Evolutionary conservation across 495 filamentous ascomycete genomes (phyloP), one percentile per base, ranked within the genome.

Genomic region (Lophium mytilinum): DNA sequence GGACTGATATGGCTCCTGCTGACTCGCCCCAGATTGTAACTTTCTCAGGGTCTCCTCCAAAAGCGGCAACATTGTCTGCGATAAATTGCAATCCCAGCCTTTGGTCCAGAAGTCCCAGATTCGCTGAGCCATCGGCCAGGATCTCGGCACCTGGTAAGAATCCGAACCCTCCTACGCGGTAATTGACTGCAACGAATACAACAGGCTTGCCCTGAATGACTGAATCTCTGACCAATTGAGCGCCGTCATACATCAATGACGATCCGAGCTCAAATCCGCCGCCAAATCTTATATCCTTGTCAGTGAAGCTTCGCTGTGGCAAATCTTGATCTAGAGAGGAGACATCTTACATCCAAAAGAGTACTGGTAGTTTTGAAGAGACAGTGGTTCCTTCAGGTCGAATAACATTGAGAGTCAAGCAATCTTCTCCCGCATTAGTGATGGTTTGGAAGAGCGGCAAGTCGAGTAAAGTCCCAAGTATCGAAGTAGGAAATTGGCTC

Each of bases 1-100:
- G 40, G n/a, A 89, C 84, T 6, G 83, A 87, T 57, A 87, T 87
- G 12, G 82, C 75, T 4, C 87, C 87, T 1, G 86, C 85, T 2
- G 81, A 86, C 64, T 88, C 83, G 40, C 85, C 86, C 80, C 84
- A 87, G 52, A 88, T 84, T 15, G 83, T 87, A 12, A 88, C 85
- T 48, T 63, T 63, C 5, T 39, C 17, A 2, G 68, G 64, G 45
- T 73, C 70, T 17, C 71, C 71, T 3, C 71, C 71, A 45, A 73
- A 73, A 1, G 65, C 58, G 1, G 58, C 66, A 39, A 72, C 71
- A 55, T 73, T 72, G 41, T 72, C 68, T 18, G 62, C 58, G 8
- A 69, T 58, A 68, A 68, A 73, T 24, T 72, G 46, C 35, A 73
- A 41, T 2, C 60, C 71, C 8, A 68, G 37, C 24, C 68, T 54